Percentiles rank a stretch among this genome's conserved stretches.
Evolutionary conservation across 768 basidiomycete species (phyloP).

Genomic region (Boletellus ananiceps): DNA sequence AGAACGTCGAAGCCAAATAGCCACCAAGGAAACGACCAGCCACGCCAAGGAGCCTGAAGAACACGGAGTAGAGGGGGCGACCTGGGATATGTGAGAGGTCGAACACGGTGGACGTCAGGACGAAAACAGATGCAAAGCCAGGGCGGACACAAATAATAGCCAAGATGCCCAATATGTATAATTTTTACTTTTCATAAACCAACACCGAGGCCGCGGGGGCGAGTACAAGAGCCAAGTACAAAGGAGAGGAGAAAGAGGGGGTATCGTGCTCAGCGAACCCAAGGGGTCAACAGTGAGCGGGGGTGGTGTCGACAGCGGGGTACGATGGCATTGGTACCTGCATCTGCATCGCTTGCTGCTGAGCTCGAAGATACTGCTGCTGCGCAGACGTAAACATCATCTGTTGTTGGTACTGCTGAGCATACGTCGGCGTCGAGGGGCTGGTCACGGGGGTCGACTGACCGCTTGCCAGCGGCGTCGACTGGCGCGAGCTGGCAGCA

Average conservation of each 20-base stretch:
- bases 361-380: slow-evolving; percentile 34
- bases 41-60: slow-evolving; percentile 8
- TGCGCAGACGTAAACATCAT: slow-evolving; percentile 35
- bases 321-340: slow-evolving; percentile 26
- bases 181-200: slow-evolving; percentile 30
- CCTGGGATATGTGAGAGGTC: slow-evolving; percentile 34
- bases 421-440: slow-evolving; percentile 29
- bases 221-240: neutral
- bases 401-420: slow-evolving; percentile 35
- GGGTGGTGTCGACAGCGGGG: slow-evolving; percentile 6
- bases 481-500: slow-evolving; percentile 31
- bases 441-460: slow-evolving; percentile 30
- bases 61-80: slow-evolving; percentile 10
- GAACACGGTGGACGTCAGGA: slow-evolving; percentile 11
- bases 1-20: too few species aligned
- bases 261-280: slow-evolving; percentile 12
- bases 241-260: neutral
- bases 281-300: slow-evolving; percentile 15
- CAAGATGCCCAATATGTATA: slow-evolving; percentile 34
- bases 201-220: neutral
- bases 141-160: slow-evolving; percentile 18
- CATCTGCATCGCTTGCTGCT: slow-evolving; percentile 31
- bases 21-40: neutral
- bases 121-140: slow-evolving; percentile 10
- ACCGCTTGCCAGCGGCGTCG: slow-evolving; percentile 29